These are phyloP conservation scores for Sinapis alba DNA, from an alignment of 441 rosid species.

Conservation along the genomic window DNA sequence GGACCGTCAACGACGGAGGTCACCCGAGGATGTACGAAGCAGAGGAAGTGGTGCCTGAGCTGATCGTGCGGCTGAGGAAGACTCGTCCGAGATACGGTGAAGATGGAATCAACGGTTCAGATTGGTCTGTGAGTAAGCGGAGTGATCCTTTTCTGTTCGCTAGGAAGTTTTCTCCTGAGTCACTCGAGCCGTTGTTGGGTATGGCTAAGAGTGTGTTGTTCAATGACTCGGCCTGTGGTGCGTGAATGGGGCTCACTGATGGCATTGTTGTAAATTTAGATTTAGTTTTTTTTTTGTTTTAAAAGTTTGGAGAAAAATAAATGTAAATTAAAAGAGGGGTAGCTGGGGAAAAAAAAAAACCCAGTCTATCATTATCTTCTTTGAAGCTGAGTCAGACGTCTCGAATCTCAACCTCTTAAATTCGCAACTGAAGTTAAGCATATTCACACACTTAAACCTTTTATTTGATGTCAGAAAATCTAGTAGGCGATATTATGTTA, in stretches of 20 bases:
- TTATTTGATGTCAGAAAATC: neutral
- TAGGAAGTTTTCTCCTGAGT: conserved; percentile 56
- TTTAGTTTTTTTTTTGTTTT: neutral
- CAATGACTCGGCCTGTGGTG: conserved; percentile 44
- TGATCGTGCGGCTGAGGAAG: conserved; percentile 48
- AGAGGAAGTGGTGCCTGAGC: conserved; percentile 52
- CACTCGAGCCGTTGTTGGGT: conserved; percentile 46
- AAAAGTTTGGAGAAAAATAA: conserved; percentile 8
- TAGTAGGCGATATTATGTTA: neutral
- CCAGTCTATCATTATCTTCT: conserved; percentile 32
- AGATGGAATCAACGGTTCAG: conserved; percentile 54
- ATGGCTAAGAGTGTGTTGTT: conserved; percentile 55
- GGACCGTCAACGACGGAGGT: conserved; percentile 54
- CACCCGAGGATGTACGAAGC: conserved; percentile 68
- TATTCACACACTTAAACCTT: neutral
- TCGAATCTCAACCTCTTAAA: conserved; percentile 5
- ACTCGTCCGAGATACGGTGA: conserved; percentile 57
- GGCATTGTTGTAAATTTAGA: conserved; percentile 46
- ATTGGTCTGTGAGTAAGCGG: conserved; percentile 32
- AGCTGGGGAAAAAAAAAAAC: conserved; percentile 42
- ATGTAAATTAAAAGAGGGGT: conserved; percentile 28
- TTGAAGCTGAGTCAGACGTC: neutral
- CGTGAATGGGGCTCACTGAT: neutral
- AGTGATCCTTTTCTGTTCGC: conserved; percentile 64
- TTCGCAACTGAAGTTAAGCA: neutral